A percentile compares a stretch with the other conserved stretches of the same genome.
phyloP scores from a whole-genome alignment of 2,329 filamentous ascomycete species.

The Stromatinia cepivora region DNA sequence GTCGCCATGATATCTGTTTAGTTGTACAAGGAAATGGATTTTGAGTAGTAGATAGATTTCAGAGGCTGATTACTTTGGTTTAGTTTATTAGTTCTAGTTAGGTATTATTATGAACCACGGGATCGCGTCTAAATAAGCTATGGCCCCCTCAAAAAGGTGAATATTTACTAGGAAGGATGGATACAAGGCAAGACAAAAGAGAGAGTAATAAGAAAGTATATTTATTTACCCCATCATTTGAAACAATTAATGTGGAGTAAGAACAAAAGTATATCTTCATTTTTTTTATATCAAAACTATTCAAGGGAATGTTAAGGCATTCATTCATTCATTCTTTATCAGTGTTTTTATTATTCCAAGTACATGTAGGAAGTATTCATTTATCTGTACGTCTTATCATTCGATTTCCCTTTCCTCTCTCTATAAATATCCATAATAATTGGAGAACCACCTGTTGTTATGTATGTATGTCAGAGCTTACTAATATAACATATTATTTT shows the following conservation, averaged over 20 bases:
- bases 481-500: background rate
- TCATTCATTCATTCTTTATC: background rate
- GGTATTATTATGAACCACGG: conserved; percentile 15
- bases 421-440: no score
- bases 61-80: conserved; percentile 2
- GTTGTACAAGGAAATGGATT: conserved; percentile 14
- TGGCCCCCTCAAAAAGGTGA: conserved; percentile 8
- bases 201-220: background rate
- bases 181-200: background rate
- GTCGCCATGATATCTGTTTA: conserved; percentile 34
- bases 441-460: no score
- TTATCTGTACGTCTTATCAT: no score
- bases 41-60: background rate
- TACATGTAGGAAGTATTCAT: background rate
- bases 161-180: background rate
- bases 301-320: background rate
- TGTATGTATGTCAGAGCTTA: background rate
- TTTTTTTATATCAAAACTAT: background rate
- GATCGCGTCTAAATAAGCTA: conserved; percentile 21
- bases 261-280: background rate
- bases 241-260: background rate
- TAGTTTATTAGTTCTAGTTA: background rate
- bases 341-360: background rate
- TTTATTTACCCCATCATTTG: background rate
- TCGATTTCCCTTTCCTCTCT: no score